A percentile compares a stretch with the other conserved stretches of the same genome.
Evolutionary conservation across 495 filamentous ascomycete genomes (phyloP).

Genomic region (Clohesyomyces aquaticus): DNA sequence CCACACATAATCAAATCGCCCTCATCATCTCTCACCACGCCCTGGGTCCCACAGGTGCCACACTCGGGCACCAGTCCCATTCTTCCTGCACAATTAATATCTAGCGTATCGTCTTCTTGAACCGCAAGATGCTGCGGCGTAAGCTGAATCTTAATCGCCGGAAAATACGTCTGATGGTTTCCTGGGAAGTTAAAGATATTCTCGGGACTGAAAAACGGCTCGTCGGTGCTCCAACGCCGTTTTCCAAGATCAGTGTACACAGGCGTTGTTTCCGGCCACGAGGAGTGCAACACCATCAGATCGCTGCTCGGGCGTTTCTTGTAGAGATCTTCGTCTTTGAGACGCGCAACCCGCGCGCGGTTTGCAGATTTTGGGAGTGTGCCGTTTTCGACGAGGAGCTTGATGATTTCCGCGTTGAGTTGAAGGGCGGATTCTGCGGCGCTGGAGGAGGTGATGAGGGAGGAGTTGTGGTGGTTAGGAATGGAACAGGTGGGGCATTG

Average conservation of each 20-base stretch:
- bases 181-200: slow-evolving; percentile 12
- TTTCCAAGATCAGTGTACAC: background rate
- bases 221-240: background rate
- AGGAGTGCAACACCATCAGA: background rate
- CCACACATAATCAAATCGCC: slow-evolving; percentile 21
- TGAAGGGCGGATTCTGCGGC: too few relatives aligned
- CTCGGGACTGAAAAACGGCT: background rate
- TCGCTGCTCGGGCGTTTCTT: background rate
- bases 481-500: too few relatives aligned
- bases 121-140: background rate
- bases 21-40: slow-evolving; percentile 11
- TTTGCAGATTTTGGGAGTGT: background rate
- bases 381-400: background rate
- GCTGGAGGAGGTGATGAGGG: too few relatives aligned
- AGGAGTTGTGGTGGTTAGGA: too few relatives aligned
- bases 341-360: too few relatives aligned
- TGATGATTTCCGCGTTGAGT: background rate
- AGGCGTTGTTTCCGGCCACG: background rate
- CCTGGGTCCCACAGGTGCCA: background rate
- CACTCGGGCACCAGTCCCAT: slow-evolving; percentile 7
- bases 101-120: background rate
- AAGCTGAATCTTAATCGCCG: slow-evolving; percentile 5
- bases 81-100: slow-evolving; percentile 15
- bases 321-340: background rate
- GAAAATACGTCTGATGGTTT: slow-evolving; percentile 23